Evolutionary conservation across 176 grass and related monocot species (phyloP), one percentile per base, ranked within the genome.

Genomic region (Carex scoparia): DNA sequence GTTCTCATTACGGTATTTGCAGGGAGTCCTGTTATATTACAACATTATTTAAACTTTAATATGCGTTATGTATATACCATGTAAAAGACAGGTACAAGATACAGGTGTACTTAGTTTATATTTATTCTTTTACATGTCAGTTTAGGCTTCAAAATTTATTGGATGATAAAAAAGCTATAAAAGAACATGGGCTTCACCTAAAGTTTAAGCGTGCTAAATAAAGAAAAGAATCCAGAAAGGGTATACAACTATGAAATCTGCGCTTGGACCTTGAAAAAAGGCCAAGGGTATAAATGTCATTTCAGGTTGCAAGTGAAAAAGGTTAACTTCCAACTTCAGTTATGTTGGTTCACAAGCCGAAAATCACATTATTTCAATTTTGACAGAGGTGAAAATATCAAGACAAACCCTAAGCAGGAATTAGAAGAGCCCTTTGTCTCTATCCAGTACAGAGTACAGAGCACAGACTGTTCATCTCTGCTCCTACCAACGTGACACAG

Each of bases 1-100:
- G 86, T 92, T 99, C 87, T 96, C 90, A 51, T 86, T 88, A 13
- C 90, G 88, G 56, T 99, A 99, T 79, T 92, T 94, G 91, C 97
- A 99, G 51, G 91, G 85, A 49, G 93, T 99, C 88, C 97, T 99
- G 85, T 83, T 31, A 83, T 16, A 65, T 84, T 61, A 54, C 32
- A 61, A 74, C 61, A 59, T 40, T 79, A 69, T 35, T 53, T 65
- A 14, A 53, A 13, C 46, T 30, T 54, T 3, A 78, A 15, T 78
- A 56, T 56, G 16, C 7, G 12, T 16, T 7, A 15, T 14, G 74
- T 32, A 78, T 10, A 23, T 23, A 23, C 23, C 61, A 46, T 40
- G 44, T 46, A 46, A n/a, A n/a, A 71, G 14, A 46, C 15, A 46
- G 1, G 15, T n/a, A 8, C 42, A 4, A 10, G 38, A 14, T 48